A percentile compares a stretch with the other conserved stretches of the same genome.
These are phyloP conservation scores for Acanthamoeba healyi DNA, from an alignment of 208 protist genomes.

Conservation along the genomic window DNA sequence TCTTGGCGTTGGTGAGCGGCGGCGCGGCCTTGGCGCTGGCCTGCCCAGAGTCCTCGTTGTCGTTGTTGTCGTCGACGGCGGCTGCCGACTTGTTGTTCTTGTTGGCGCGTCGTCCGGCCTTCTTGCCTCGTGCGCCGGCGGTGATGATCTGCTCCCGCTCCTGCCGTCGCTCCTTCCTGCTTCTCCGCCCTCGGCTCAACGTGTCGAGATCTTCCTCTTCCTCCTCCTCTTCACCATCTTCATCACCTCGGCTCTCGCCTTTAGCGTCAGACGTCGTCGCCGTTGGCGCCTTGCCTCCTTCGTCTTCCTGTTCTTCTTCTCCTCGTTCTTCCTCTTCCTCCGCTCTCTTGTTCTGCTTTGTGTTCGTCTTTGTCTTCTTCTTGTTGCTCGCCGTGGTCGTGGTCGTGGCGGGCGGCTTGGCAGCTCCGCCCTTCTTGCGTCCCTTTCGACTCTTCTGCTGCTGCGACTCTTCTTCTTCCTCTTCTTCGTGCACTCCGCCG, in stretches of 20 bases:
- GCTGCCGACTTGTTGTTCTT: neutral
- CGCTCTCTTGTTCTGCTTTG: neutral
- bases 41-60: neutral
- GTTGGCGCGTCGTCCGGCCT: conserved; percentile 55
- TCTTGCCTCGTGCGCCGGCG: neutral
- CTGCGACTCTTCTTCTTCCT: neutral
- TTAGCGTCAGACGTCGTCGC: no score
- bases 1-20: neutral
- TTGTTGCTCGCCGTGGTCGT: neutral
- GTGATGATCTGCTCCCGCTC: conserved; percentile 41
- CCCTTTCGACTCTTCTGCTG: neutral
- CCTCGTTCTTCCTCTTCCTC: neutral
- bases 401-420: neutral
- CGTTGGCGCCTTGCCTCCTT: no score
- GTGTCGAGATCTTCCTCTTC: conserved; percentile 24
- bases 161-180: conserved; percentile 44
- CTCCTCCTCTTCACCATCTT: conserved; percentile 1
- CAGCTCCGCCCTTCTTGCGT: neutral
- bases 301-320: neutral
- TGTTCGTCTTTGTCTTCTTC: neutral
- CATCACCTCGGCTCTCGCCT: neutral
- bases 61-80: neutral
- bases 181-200: conserved; percentile 31
- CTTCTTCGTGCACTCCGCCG: neutral
- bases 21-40: neutral